These are phyloP conservation scores for Metschnikowia arizonensis DNA, from an alignment of 805 yeast species.

Conservation along the genomic window DNA sequence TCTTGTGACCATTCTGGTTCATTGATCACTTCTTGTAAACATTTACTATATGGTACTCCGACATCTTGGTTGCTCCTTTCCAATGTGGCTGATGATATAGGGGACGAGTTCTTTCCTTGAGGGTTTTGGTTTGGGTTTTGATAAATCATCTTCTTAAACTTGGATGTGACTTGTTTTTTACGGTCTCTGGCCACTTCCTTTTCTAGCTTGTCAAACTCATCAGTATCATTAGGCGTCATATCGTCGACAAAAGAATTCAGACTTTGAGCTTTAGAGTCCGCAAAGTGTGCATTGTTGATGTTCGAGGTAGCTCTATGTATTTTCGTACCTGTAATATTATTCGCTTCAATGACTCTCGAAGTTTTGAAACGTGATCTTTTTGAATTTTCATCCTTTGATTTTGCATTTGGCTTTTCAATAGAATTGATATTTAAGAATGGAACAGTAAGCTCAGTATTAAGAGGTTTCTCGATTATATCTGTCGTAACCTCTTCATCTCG, in stretches of 20 bases:
- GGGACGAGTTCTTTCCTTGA: not conserved
- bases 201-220: constrained; percentile 3
- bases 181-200: not conserved
- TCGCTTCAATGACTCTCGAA: not conserved
- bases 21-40: not conserved
- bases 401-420: not conserved
- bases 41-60: not conserved
- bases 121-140: constrained; percentile 11
- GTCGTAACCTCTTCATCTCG: constrained; percentile 2
- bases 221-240: not conserved
- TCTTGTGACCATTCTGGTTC: constrained; percentile 21
- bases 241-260: not conserved
- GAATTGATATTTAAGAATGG: not conserved
- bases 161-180: constrained; percentile 6
- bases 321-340: not conserved
- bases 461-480: constrained; percentile 3
- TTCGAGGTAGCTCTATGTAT: not conserved
- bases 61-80: not conserved
- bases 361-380: not conserved
- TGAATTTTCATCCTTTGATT: not conserved
- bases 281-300: not conserved
- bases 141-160: constrained; percentile 14
- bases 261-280: not conserved
- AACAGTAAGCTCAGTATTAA: not conserved
- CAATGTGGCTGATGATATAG: not conserved